Conservation (phyloP, 495 filamentous ascomycete species). For the Penicillium macrosclerotiorum region DNA sequence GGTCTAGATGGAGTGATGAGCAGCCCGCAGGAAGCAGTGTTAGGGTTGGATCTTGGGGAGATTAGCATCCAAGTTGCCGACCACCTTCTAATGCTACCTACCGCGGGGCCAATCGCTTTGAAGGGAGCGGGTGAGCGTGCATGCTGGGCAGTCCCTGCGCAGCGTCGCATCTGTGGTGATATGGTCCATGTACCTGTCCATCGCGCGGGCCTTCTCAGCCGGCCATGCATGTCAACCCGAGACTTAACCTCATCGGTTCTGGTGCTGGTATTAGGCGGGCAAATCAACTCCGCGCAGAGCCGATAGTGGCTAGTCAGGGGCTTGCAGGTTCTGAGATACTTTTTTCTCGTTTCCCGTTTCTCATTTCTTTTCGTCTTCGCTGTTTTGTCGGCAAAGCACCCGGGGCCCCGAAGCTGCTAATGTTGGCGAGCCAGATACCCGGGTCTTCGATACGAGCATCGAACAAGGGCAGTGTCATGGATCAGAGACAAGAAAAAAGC, state of each 20-base stretch:
- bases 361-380: not conserved
- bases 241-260: conserved; percentile 6
- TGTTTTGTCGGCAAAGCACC: no score
- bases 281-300: not conserved
- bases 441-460: no score
- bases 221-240: conserved; percentile 15
- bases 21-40: no score
- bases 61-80: no score
- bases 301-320: conserved; percentile 5
- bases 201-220: conserved; percentile 7
- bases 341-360: not conserved
- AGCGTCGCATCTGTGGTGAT: conserved; percentile 1
- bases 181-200: conserved; percentile 12
- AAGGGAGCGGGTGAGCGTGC: not conserved
- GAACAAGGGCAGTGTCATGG: no score
- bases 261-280: not conserved
- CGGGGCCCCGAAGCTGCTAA: not conserved
- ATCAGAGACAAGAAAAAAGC: not conserved
- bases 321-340: conserved; percentile 1
- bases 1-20: no score
- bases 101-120: conserved; percentile 12
- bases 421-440: not conserved
- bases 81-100: no score
- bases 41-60: no score
- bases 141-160: not conserved